Percentiles rank a stretch among this genome's conserved stretches.
These are phyloP conservation scores for Ceratobasidium sp. DNA, from an alignment of 1,284 basidiomycete species.

Conservation along the genomic window DNA sequence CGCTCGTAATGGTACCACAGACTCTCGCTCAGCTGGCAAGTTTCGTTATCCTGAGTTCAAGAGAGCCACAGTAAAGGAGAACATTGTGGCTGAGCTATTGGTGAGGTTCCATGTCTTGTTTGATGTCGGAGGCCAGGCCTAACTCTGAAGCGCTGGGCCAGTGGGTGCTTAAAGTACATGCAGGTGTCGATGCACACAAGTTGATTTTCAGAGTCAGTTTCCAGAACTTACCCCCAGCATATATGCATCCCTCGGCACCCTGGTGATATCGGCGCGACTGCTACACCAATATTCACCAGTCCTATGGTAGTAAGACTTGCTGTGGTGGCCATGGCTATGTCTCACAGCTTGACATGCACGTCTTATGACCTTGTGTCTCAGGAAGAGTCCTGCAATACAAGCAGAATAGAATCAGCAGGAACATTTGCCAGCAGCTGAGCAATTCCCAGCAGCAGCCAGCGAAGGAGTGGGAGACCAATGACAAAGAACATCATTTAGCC, in stretches of 20 bases:
- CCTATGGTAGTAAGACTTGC: slow-evolving; percentile 5
- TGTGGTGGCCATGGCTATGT: not conserved
- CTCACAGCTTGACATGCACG: not conserved
- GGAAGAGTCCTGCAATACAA: slow-evolving; percentile 6
- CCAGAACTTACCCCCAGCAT: not conserved
- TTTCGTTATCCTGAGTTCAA: not conserved
- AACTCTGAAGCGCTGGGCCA: not conserved
- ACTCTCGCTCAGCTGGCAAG: not conserved
- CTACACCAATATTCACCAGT: slow-evolving; percentile 9
- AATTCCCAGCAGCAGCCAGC: not conserved
- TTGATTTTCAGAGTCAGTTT: not conserved
- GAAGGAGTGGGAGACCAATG: slow-evolving; percentile 11
- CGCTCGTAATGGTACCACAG: not conserved
- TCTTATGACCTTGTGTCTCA: not conserved
- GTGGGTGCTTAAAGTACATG: not conserved
- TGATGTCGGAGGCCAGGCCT: no score
- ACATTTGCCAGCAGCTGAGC: slow-evolving; percentile 1
- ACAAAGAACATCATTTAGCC: not conserved
- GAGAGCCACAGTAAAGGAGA: not conserved
- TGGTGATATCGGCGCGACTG: not conserved
- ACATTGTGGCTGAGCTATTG: slow-evolving; percentile 10
- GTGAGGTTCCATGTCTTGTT: not conserved
- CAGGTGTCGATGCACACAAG: not conserved
- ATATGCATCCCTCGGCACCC: not conserved
- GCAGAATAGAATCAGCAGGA: slow-evolving; percentile 48